Evolutionary conservation across 2,329 filamentous ascomycete genomes (phyloP).

Genomic region (Emydomyces testavorans): DNA sequence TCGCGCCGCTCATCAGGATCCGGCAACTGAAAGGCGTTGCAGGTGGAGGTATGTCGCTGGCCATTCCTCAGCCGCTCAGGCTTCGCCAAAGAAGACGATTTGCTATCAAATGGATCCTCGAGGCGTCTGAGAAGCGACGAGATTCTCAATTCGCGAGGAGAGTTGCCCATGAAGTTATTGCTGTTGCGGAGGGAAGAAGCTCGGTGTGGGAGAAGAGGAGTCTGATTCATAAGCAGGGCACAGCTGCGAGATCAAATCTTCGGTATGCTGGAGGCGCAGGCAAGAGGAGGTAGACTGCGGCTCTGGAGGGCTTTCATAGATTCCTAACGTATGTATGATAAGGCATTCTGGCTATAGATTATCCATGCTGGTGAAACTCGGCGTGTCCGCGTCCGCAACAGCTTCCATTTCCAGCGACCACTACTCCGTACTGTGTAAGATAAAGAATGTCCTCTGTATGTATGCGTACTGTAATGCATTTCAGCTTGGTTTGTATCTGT

Average conservation of each 20-base stretch:
- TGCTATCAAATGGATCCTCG: conserved; percentile 82
- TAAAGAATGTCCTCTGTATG: too few relatives aligned
- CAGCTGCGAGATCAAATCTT: conserved; percentile 64
- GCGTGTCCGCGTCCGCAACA: too few relatives aligned
- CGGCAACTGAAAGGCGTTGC: conserved; percentile 62
- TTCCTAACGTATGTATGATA: too few relatives aligned
- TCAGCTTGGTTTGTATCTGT: too few relatives aligned
- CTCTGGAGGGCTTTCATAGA: background rate
- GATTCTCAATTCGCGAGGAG: conserved; percentile 63
- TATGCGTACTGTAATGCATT: too few relatives aligned
- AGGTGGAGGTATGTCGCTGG: conserved; percentile 74
- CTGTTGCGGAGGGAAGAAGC: conserved; percentile 77
- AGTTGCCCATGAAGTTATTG: conserved; percentile 74
- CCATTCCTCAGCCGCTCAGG: conserved; percentile 66
- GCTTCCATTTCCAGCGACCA: too few relatives aligned
- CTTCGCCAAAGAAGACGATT: conserved; percentile 63
- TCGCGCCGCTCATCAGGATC: conserved; percentile 78
- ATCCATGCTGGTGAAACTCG: too few relatives aligned
- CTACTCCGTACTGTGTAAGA: too few relatives aligned
- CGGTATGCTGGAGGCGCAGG: background rate
- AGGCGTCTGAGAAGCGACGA: conserved; percentile 66
- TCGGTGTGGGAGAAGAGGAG: conserved; percentile 71
- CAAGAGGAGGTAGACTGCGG: background rate
- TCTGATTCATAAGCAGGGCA: conserved; percentile 67
- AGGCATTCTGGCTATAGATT: background rate